Base-by-base conservation (phyloP, 805 yeast species). In the Wickerhamiella dianesei region DNA sequence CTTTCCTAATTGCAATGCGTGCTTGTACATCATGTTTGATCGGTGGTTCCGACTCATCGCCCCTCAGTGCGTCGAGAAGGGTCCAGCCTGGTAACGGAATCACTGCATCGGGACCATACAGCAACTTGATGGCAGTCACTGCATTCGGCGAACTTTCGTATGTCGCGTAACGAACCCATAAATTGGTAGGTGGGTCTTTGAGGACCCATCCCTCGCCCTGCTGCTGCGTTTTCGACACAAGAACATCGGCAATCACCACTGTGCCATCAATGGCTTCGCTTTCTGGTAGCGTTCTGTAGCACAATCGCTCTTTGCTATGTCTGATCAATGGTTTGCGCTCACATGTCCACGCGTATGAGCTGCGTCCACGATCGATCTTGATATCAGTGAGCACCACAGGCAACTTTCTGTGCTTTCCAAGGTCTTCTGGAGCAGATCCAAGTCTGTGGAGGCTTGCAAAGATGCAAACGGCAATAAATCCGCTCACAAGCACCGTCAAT, bases 1-100 rank as follows among this genome's bases (percentile, higher is more conserved):
- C 63, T 39, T 45, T 48, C 43, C 50, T 55, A 29, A 42, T 46
- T 2, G 60, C 56, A 13, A 67, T 21, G 2, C 65, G 54, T 9
- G 69, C 64, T 13, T 47, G 47, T 4, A 35, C 25, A n/a, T 41
- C 44, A 5, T 2, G 6, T 12, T 25, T 25, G 12, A 25, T 25
- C 12, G 32, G 32, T 25, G 32, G n/a, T 12, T 4, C 41, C 9
- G 16, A 42, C 8, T 51, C 57, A 16, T 53, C 57, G 53, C 47
- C 46, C 54, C 54, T 57, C 45, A 50, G 43, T 9, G 56, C 59
- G 49, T 52, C 50, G 3, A 69, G 48, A 4, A 75, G 53, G 2
- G 60, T 52, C 95, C 95, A 87, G 43, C 74, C 74, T 0, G 76
- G 76, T 46, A 95, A 68, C 3, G 95, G 94, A 44, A 85, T 95